A percentile compares a stretch with the other conserved stretches of the same genome.
Evolutionary conservation across 768 basidiomycete species (phyloP).

Genomic region (Lactifluus piperatus): DNA sequence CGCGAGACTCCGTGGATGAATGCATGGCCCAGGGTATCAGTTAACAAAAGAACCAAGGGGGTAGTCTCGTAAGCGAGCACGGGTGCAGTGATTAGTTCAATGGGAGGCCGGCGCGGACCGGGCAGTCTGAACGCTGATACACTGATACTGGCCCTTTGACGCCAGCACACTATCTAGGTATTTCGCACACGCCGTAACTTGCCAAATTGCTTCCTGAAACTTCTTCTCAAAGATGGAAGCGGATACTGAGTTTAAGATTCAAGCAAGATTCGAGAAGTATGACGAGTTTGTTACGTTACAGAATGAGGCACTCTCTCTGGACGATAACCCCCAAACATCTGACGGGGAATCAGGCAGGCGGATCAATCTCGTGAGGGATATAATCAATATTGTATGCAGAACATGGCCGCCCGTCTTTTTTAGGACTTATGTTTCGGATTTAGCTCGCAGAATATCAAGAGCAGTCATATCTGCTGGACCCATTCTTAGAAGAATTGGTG

Average conservation of each 20-base stretch:
- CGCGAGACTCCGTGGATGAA: background rate
- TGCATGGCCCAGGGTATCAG: background rate
- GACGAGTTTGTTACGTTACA: conserved; percentile 51
- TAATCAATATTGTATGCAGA: conserved; percentile 8
- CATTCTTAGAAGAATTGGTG: conserved; percentile 73
- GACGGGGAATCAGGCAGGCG: conserved; percentile 12
- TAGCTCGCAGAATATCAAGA: conserved; percentile 90
- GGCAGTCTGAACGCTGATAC: too few species aligned
- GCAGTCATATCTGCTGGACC: conserved; percentile 87
- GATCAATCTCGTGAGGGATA: background rate
- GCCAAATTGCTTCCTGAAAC: background rate
- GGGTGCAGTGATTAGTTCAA: too few species aligned
- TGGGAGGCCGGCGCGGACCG: too few species aligned
- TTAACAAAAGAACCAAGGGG: too few species aligned
- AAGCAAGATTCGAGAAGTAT: conserved; percentile 49
- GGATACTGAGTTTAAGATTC: conserved; percentile 34
- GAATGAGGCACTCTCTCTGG: conserved; percentile 37
- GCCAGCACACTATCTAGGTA: background rate
- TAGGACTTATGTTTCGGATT: conserved; percentile 5
- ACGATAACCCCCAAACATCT: conserved; percentile 35
- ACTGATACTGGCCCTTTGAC: background rate
- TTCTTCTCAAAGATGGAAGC: conserved; percentile 26
- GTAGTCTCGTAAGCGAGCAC: too few species aligned
- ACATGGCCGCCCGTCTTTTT: background rate
- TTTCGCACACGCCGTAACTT: background rate